Base-by-base conservation (phyloP, 148 eudicot species). In the Diospyros lotus region DNA sequence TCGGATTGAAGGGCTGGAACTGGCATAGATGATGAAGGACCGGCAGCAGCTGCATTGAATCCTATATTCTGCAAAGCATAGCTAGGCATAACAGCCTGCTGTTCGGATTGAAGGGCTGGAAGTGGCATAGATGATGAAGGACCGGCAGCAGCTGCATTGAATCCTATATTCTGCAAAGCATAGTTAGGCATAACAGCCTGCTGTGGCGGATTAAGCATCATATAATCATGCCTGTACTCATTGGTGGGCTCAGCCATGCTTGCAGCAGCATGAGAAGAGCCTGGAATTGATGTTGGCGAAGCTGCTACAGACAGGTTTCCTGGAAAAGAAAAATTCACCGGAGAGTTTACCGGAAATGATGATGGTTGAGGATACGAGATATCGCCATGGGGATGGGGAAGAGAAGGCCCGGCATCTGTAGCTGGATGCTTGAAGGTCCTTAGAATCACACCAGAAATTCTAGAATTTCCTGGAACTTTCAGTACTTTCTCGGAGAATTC, bases 401-500 rank as follows among this genome's bases (percentile, higher is more conserved):
- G 80, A 64, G 86, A 45, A 67, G 85, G 28, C 52, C 80, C 82
- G 50, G 73, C 15, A 73, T 71, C 72, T 9, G 90, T 67, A 83
- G 81, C 81, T 13, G 89, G 66, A 65, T 84, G 79, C 53, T 90
- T 95, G 72, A 88, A 80, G 0, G 28, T 28, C 73, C 93, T 90
- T 54, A 92, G 68, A 63, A 92, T 75, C 56, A 92, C 97, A 61
- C 97, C 97, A 15, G 97, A 90, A 14, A 92, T 92, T 85, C 97
- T 92, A 50, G 90, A 77, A 75, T 84, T 92, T 15, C 97, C 97
- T 0, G 97, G 91, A 43, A 92, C 89, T 72, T 92, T 90, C 3
- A 92, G 89, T 40, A 92, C 90, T 67, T 92, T 89, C 76, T 90
- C 93, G 0, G 97, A 88, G 86, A 92, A 92, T 18, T 92, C 97